Percentiles rank a stretch among this genome's conserved stretches.
phyloP scores from a whole-genome alignment of 805 yeast genomes.

The Candida tibetensis region DNA sequence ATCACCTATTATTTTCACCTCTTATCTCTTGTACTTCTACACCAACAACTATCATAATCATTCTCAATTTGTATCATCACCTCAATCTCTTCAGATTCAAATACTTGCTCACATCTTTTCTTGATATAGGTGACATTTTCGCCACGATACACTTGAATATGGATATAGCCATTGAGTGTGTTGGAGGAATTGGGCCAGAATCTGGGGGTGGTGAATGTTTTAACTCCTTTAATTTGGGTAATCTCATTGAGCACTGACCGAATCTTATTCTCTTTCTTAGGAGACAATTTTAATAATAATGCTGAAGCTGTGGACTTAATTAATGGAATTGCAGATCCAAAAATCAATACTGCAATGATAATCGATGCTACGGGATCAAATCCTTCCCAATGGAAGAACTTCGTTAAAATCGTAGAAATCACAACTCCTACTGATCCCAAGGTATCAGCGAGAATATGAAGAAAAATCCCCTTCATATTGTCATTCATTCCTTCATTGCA shows the following conservation, averaged over 20 bases:
- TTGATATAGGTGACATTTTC: conserved; percentile 62
- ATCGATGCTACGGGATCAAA: conserved; percentile 93
- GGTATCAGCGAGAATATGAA: conserved; percentile 93
- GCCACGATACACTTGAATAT: conserved; percentile 67
- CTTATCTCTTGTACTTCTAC: conserved; percentile 31
- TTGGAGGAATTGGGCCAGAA: conserved; percentile 67
- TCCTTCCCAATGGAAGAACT: conserved; percentile 63
- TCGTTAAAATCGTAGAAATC: conserved; percentile 78
- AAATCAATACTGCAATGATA: conserved; percentile 76
- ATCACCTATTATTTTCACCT: too few relatives aligned
- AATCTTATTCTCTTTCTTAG: conserved; percentile 58
- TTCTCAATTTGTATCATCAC: conserved; percentile 68
- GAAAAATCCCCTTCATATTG: conserved; percentile 90
- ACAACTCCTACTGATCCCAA: conserved; percentile 97
- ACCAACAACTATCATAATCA: conserved; percentile 67
- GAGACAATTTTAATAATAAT: conserved; percentile 60
- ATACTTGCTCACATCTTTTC: conserved; percentile 55
- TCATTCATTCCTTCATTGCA: conserved; percentile 35
- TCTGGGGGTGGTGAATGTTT: conserved; percentile 82
- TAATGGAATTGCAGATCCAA: conserved; percentile 80
- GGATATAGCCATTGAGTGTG: conserved; percentile 62
- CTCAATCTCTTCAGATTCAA: conserved; percentile 48
- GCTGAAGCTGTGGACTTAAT: conserved; percentile 76
- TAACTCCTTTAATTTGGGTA: conserved; percentile 70
- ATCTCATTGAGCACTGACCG: conserved; percentile 68